Base-by-base conservation (phyloP, 1,284 basidiomycete genomes). In the Rhodotorula sp. region DNA sequence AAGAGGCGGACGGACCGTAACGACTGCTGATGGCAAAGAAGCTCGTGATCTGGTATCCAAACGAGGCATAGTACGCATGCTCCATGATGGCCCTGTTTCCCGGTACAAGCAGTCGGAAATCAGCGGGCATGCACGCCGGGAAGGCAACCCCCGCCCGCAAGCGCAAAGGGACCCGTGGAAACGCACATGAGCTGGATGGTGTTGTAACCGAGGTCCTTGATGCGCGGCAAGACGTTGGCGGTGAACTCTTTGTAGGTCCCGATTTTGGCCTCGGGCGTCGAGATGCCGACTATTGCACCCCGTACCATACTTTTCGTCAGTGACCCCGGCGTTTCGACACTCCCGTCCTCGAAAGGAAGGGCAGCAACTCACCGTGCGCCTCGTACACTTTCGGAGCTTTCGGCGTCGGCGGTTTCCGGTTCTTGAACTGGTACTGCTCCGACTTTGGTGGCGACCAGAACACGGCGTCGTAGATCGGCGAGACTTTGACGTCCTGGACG, bases 51-150 rank as follows among this genome's bases (percentile, higher is more conserved):
- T 99, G 95, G 81, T 99, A 99, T 21, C 95, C 95, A 79, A 99
- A 99, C 2, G 94, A 93, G 90, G 95, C 95, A 83, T 99, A 99
- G 82, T 99, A 99, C 5, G 95, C 92, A 78, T 99, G 95, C 80
- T 98, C 94, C 92, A 97, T 95, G 76, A 97, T 85, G 23, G 81
- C 81, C 81, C 81, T 81, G 66, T 18, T 6, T 4, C 23, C 14
- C 10, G 21, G n/a, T n/a, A n/a, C n/a, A n/a, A n/a, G n/a, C n/a
- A n/a, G n/a, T n/a, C n/a, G n/a, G n/a, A n/a, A n/a, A n/a, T n/a
- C n/a, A 50, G 49, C 21, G 26, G 18, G 16, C 8, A 28, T 49
- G 0, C 7, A 28, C 50, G 56, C 2, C 43, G 47, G 19, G 57
- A 16, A 15, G 19, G 4, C 21, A 15, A 49, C 48, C 70, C 8